A percentile compares a stretch with the other conserved stretches of the same genome.
These are phyloP conservation scores for Diversispora eburnea DNA, from an alignment of 192 early-diverging fungal species.

Conservation along the genomic window DNA sequence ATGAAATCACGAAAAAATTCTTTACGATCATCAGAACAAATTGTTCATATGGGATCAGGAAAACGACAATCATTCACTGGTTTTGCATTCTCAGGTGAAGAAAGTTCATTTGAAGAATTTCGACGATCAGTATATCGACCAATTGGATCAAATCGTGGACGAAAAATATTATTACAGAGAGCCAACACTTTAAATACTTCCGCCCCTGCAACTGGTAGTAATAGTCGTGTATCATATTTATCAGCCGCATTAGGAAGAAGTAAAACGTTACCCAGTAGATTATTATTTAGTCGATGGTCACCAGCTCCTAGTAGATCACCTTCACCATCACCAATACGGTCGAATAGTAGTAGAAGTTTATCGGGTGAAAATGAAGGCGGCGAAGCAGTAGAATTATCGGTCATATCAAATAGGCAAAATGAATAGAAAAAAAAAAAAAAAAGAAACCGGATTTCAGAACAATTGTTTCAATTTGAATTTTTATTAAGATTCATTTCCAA, in stretches of 20 bases:
- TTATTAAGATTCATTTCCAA: too few species aligned
- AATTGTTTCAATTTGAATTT: too few species aligned
- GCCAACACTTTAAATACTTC: constrained; percentile 1
- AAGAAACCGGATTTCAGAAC: too few species aligned
- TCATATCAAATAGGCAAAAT: background rate
- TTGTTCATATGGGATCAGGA: constrained; percentile 43
- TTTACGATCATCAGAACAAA: constrained; percentile 27
- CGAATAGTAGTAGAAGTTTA: background rate
- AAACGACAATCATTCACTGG: constrained; percentile 46
- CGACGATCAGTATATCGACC: constrained; percentile 39
- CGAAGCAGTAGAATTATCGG: constrained; percentile 23
- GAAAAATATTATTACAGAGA: background rate
- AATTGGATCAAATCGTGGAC: background rate
- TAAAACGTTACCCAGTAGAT: constrained; percentile 15
- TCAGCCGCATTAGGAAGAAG: constrained; percentile 13
- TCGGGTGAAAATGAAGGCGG: background rate
- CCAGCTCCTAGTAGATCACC: background rate
- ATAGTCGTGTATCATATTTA: background rate
- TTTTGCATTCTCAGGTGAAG: constrained; percentile 45
- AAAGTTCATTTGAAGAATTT: constrained; percentile 38
- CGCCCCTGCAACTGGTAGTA: background rate
- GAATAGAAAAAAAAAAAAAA: too few species aligned
- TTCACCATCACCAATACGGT: constrained; percentile 1
- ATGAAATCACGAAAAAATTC: background rate
- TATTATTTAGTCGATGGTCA: background rate